Conservation (phyloP, 139 green algal species). For the Deuterostichococcus epilithicus region DNA sequence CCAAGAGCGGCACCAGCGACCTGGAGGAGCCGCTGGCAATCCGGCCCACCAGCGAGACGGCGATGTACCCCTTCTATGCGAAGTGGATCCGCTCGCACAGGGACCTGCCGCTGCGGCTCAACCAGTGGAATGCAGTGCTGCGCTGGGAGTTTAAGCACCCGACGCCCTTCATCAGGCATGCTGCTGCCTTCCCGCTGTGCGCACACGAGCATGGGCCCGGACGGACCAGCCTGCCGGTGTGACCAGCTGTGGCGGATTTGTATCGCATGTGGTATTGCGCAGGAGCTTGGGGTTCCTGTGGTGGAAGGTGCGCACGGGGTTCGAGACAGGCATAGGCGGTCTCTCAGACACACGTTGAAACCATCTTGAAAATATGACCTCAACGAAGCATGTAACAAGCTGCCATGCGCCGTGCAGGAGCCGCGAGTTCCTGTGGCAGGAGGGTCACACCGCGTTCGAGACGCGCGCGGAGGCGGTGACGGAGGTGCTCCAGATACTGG, state of each 20-base stretch:
- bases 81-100: slow-evolving; percentile 95
- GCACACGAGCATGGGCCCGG: too few relatives aligned
- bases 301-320: too few relatives aligned
- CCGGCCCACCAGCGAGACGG: slow-evolving; percentile 94
- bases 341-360: too few relatives aligned
- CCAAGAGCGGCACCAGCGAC: slow-evolving; percentile 76
- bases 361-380: too few relatives aligned
- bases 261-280: too few relatives aligned
- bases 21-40: slow-evolving; percentile 97
- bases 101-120: slow-evolving; percentile 95
- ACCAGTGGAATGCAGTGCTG: slow-evolving; percentile 99
- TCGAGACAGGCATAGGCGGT: too few relatives aligned
- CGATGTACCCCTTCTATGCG: slow-evolving; percentile 97
- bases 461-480: slow-evolving; percentile 83
- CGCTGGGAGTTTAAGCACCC: slow-evolving; percentile 99
- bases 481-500: slow-evolving; percentile 93
- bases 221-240: slow-evolving; percentile 9
- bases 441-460: slow-evolving; percentile 81
- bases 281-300: too few relatives aligned
- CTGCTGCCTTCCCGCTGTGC: too few relatives aligned
- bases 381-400: too few relatives aligned
- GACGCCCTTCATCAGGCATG: slow-evolving; percentile 98
- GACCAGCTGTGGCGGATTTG: too few relatives aligned
- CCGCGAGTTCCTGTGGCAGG: slow-evolving; percentile 96
- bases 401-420: slow-evolving; percentile 19